Evolutionary conservation across 805 yeast genomes (phyloP).

Genomic region (Schwanniomyces occidentalis): DNA sequence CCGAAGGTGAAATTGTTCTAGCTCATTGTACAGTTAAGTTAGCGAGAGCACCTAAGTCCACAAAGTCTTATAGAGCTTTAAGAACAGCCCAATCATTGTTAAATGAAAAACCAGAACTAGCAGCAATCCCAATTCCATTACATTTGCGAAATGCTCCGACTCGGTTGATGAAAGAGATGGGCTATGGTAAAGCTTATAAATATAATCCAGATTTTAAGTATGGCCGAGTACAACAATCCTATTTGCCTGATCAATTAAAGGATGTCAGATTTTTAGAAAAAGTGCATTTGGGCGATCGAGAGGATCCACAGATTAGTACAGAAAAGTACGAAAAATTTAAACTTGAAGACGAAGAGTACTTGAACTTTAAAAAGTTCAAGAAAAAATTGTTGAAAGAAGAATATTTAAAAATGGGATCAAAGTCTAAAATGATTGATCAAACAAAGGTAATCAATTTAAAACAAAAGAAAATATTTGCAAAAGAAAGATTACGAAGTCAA

Average conservation of each 20-base stretch:
- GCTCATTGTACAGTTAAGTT: constrained; percentile 94
- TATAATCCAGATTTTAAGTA: constrained; percentile 80
- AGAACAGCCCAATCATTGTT: constrained; percentile 61
- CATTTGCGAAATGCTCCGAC: constrained; percentile 97
- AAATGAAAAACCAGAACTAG: constrained; percentile 55
- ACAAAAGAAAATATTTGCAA: background rate
- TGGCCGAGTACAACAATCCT: constrained; percentile 74
- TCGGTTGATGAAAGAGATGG: constrained; percentile 80
- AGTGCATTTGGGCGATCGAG: constrained; percentile 51
- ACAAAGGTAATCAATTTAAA: background rate
- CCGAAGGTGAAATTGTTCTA: constrained; percentile 85
- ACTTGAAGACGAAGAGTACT: constrained; percentile 18
- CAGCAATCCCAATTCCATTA: constrained; percentile 67
- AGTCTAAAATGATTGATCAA: background rate
- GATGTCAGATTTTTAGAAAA: constrained; percentile 50
- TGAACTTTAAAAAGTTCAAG: constrained; percentile 15
- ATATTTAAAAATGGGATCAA: constrained; percentile 3
- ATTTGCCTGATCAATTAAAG: constrained; percentile 64
- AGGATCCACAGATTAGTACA: constrained; percentile 18
- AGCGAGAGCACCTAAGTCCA: constrained; percentile 83
- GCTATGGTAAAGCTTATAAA: constrained; percentile 81
- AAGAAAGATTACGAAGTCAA: background rate
- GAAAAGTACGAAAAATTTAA: constrained; percentile 12
- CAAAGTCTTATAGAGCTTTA: constrained; percentile 82
- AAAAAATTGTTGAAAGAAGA: constrained; percentile 6